Conservation (phyloP, 305 asterid genomes). For the Ruellia speciosa region DNA sequence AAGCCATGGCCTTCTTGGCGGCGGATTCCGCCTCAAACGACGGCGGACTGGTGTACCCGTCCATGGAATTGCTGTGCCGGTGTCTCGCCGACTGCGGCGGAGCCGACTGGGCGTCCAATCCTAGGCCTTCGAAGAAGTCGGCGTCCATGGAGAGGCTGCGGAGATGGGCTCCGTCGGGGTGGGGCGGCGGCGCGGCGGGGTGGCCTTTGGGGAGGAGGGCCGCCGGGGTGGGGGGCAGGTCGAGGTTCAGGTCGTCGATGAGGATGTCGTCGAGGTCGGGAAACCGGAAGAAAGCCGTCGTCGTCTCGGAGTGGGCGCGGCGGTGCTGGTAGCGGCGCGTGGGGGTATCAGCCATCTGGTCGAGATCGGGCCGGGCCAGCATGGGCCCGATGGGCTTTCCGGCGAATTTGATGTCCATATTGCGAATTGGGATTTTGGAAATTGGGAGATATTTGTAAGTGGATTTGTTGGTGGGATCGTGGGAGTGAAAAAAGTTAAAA, state of each 20-base stretch:
- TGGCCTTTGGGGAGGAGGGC: conserved; percentile 15
- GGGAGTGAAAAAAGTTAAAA: too few species aligned
- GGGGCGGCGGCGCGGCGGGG: conserved; percentile 18
- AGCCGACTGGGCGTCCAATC: conserved; percentile 37
- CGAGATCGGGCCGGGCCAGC: background rate
- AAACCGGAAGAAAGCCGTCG: conserved; percentile 26
- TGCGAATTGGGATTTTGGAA: too few species aligned
- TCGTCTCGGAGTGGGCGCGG: conserved; percentile 77
- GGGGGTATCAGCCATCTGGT: conserved; percentile 39
- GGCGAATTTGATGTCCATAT: conserved; percentile 53
- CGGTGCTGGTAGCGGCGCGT: conserved; percentile 67
- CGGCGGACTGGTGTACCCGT: conserved; percentile 54
- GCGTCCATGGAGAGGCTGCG: conserved; percentile 86
- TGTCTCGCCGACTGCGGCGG: conserved; percentile 38
- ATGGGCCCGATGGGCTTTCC: conserved; percentile 31
- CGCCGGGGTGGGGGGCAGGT: conserved; percentile 34
- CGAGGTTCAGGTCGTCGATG: conserved; percentile 56
- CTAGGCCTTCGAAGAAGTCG: conserved; percentile 74
- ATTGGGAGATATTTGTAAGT: too few species aligned
- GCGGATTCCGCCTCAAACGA: conserved; percentile 61
- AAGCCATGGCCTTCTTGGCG: conserved; percentile 56
- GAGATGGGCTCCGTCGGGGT: conserved; percentile 23
- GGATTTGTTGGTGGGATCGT: too few species aligned
- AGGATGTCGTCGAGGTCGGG: conserved; percentile 69
- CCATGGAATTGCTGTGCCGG: conserved; percentile 69